phyloP scores from a whole-genome alignment of 2,329 filamentous ascomycete species.

The Helotiales sp. region DNA sequence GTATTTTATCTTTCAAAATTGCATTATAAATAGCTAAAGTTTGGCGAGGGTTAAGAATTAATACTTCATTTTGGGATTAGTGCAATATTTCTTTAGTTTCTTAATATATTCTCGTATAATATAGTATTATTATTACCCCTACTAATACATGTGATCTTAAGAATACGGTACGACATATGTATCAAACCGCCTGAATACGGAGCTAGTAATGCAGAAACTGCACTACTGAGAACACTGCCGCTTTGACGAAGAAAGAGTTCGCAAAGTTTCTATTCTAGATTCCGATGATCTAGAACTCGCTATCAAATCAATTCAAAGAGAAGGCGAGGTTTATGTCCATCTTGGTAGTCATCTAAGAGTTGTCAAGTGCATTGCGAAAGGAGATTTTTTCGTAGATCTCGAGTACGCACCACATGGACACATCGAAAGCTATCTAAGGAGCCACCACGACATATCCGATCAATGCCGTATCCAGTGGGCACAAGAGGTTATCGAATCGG shows the following conservation, averaged over 20 bases:
- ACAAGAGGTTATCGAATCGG: constrained; percentile 23
- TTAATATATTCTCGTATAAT: too few species aligned
- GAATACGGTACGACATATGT: background rate
- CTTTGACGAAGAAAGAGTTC: constrained; percentile 20
- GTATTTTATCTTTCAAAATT: too few species aligned
- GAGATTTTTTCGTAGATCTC: constrained; percentile 16
- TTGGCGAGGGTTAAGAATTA: too few species aligned
- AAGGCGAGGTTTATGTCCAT: constrained; percentile 22
- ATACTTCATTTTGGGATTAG: too few species aligned
- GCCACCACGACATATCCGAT: constrained; percentile 24
- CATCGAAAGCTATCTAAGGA: constrained; percentile 25
- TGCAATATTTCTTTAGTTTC: too few species aligned
- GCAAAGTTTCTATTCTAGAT: constrained; percentile 23
- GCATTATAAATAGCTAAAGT: too few species aligned
- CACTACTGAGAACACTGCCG: background rate
- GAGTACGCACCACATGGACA: constrained; percentile 24
- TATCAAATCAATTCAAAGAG: constrained; percentile 28
- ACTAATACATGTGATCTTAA: background rate
- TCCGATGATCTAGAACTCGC: constrained; percentile 23
- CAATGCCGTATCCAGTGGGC: constrained; percentile 17
- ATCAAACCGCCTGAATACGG: background rate
- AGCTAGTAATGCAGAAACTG: background rate
- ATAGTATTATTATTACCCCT: too few species aligned
- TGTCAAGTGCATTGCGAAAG: constrained; percentile 19
- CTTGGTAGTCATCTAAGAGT: constrained; percentile 21